Evolutionary conservation across 768 basidiomycete genomes (phyloP).

Genomic region (Mycena venus): DNA sequence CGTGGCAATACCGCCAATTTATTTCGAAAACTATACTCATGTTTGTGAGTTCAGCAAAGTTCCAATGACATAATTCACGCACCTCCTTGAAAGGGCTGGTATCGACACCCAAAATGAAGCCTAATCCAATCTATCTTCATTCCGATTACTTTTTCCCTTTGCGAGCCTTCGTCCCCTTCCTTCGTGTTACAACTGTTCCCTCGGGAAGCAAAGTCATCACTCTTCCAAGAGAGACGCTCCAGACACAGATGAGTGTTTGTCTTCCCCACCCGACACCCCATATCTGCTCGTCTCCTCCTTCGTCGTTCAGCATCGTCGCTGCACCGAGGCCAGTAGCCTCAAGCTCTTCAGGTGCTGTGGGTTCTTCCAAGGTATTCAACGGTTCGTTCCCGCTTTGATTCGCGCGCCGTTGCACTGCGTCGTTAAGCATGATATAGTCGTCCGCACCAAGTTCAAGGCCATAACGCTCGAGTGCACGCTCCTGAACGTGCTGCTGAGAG

Average conservation of each 20-base stretch:
- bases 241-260: constrained; percentile 30
- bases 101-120: too few species aligned
- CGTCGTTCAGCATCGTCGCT: constrained; percentile 23
- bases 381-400: not conserved
- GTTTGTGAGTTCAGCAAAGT: too few species aligned
- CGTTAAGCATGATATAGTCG: constrained; percentile 28
- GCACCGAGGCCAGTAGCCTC: not conserved
- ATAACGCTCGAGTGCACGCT: constrained; percentile 31
- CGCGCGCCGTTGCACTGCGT: constrained; percentile 18
- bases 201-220: constrained; percentile 33
- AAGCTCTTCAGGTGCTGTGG: not conserved
- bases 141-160: constrained; percentile 25
- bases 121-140: too few species aligned
- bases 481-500: constrained; percentile 31
- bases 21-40: too few species aligned
- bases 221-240: constrained; percentile 15
- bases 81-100: too few species aligned
- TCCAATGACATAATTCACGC: too few species aligned
- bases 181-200: constrained; percentile 27
- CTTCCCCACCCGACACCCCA: constrained; percentile 25
- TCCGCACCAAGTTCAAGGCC: constrained; percentile 14
- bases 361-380: too few species aligned
- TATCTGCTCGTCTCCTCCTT: constrained; percentile 32
- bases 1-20: too few species aligned
- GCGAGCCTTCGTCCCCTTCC: constrained; percentile 20